Evolutionary conservation across 2,329 filamentous ascomycete genomes (phyloP).

Genomic region (Pyricularia grisea): DNA sequence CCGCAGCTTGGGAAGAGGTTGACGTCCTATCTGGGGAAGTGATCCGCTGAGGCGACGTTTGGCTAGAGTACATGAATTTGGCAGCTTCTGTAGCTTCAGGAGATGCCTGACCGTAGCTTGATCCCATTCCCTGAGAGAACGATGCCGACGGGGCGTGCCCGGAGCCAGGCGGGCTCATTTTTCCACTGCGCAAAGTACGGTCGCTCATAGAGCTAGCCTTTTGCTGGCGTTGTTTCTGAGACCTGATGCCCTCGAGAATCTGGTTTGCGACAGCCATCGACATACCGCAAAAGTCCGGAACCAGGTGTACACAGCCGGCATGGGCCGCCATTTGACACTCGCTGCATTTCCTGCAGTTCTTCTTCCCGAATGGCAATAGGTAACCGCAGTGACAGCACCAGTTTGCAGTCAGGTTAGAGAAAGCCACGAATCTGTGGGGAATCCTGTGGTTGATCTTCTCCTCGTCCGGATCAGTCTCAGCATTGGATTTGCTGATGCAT

Average conservation of each 20-base stretch:
- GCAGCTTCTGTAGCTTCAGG: slow-evolving; percentile 53
- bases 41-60: slow-evolving; percentile 39
- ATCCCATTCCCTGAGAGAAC: slow-evolving; percentile 9
- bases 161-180: slow-evolving; percentile 25
- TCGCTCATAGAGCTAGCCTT: slow-evolving; percentile 51
- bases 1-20: slow-evolving; percentile 32
- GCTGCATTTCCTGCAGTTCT: slow-evolving; percentile 86
- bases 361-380: slow-evolving; percentile 86
- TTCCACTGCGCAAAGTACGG: slow-evolving; percentile 52
- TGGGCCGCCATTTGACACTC: slow-evolving; percentile 92
- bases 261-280: slow-evolving; percentile 95
- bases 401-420: slow-evolving; percentile 94
- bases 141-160: slow-evolving; percentile 12
- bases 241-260: slow-evolving; percentile 78
- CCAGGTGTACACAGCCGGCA: slow-evolving; percentile 83
- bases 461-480: slow-evolving; percentile 95
- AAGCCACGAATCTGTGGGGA: slow-evolving; percentile 93
- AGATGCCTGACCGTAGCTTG: slow-evolving; percentile 26
- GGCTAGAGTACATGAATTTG: slow-evolving; percentile 50
- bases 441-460: slow-evolving; percentile 99
- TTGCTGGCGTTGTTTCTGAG: slow-evolving; percentile 59
- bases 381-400: slow-evolving; percentile 99
- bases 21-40: slow-evolving; percentile 40
- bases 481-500: slow-evolving; percentile 98
- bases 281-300: slow-evolving; percentile 98